Evolutionary conservation across 2,329 filamentous ascomycete species (phyloP), one percentile per base, ranked within the genome.

Genomic region (Clonostachys rosea): DNA sequence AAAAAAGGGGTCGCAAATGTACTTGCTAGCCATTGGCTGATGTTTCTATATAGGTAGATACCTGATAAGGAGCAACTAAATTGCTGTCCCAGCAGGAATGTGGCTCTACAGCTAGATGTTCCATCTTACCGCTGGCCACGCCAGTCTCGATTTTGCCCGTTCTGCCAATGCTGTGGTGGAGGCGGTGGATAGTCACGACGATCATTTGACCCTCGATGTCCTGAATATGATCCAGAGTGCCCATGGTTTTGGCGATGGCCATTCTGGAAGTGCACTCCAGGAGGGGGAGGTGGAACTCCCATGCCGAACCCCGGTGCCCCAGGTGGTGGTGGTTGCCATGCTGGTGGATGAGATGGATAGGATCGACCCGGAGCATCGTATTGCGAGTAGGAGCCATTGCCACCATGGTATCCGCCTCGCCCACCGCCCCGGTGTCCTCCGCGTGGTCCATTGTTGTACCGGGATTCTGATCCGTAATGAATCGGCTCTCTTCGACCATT

Each of bases 261-360:
- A 33, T 54, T 56, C 46, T 59, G 54, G 44, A 57, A 52, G 33
- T 56, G 49, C 14, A 49, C 37, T 40, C 57, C 49, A 30, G 61
- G 61, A 40, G 62, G 62, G 6, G 62, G 62, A 16, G 62, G 62
- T 18, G 62, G 62, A 11, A 60, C 54, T n/a, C 62, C 62, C n/a
- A 63, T 56, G 4, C 62, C 62, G 34, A 65, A 65, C 5, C 62
- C 62, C 13, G 59, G 55, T 5, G 53, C 59, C 9, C 63, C 63
- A 40, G 63, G 63, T 6, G 61, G 61, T 17, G 63, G 63, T 24
- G 63, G 61, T 13, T 49, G 46, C 56, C 51, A 56, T 42, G 17
- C 48, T 42, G 37, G 49, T 39, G 50, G 20, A 40, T 47, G 37
- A 10, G 44, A 36, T 6, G 40, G 40, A 34, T 37, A 42, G 16